phyloP scores from a whole-genome alignment of 768 basidiomycete species.

The Infundibulicybe gibba region DNA sequence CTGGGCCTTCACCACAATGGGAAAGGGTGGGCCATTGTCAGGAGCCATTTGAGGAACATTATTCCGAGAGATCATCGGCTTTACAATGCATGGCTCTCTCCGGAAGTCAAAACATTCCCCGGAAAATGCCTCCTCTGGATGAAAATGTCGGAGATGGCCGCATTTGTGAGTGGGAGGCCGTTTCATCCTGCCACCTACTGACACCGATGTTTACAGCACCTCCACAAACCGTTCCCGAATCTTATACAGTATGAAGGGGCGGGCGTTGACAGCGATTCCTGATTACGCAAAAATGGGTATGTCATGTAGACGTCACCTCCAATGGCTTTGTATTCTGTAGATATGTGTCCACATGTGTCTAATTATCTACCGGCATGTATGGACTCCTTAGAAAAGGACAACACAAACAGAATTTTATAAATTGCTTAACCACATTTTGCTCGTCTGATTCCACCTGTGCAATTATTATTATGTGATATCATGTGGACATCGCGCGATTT shows the following conservation, averaged over 20 bases:
- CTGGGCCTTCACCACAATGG: constrained; percentile 56
- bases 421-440: too few species aligned
- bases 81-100: constrained; percentile 44
- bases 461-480: too few species aligned
- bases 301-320: too few species aligned
- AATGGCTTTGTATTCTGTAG: too few species aligned
- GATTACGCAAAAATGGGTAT: too few species aligned
- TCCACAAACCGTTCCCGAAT: constrained; percentile 53
- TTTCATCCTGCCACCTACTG: not conserved
- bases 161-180: constrained; percentile 39
- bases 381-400: too few species aligned
- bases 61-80: constrained; percentile 47
- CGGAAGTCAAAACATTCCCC: constrained; percentile 43
- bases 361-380: too few species aligned
- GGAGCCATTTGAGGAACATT: constrained; percentile 35
- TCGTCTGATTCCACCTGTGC: too few species aligned
- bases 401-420: too few species aligned
- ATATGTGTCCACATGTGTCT: too few species aligned
- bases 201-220: constrained; percentile 30
- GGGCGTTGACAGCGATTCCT: constrained; percentile 4
- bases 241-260: constrained; percentile 47
- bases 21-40: constrained; percentile 46
- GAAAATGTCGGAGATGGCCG: constrained; percentile 53
- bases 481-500: too few species aligned
- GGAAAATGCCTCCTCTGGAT: constrained; percentile 58